Evolutionary conservation across 768 basidiomycete genomes (phyloP), one percentile per base, ranked within the genome.

Genomic region (Pulveroboletus sp.): DNA sequence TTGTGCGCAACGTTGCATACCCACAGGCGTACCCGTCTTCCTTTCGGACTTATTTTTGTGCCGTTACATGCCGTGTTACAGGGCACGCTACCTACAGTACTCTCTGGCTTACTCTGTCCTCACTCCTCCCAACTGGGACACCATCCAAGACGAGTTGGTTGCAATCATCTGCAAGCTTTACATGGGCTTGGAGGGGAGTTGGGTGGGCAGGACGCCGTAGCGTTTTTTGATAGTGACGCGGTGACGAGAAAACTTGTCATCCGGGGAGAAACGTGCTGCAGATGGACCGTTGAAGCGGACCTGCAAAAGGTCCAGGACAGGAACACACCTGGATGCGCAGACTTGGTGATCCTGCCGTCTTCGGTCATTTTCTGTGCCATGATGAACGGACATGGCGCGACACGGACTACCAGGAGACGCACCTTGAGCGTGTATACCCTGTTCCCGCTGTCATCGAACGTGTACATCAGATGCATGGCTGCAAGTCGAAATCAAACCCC

Each of bases 161-260:
- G 21, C 21, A 21, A 3, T 21, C 2, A 21, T 21, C 5, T 14
- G 3, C 31, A 15, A 32, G 43, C 14, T n/a, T 79, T 77, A 96
- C 76, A 94, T 76, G 17, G 94, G 93, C 70, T 92, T 93, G 47
- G 79, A 72, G 26, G 95, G 93, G 17, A 89, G 77, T 65, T 97
- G 93, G 15, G 95, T 94, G 55, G 85, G 81, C 55, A 99, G 82
- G 49, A 96, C 81, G 51, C 83, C 83, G 64, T 85, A 88, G 64
- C 95, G 83, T 73, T 91, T 92, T 77, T 98, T 98, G 65, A 97
- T 85, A 6, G 93, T 96, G 53, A 98, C 93, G 52, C 96, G 88
- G 65, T 99, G 95, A 55, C 93, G 81, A 54, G 93, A 95, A 73
- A 95, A 98, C 75, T 98, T 98, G 81, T 98, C 95, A 69, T 99